Percentiles rank a stretch among this genome's conserved stretches.
phyloP scores from a whole-genome alignment of 768 basidiomycete genomes.

The Pulveroboletus sp. region DNA sequence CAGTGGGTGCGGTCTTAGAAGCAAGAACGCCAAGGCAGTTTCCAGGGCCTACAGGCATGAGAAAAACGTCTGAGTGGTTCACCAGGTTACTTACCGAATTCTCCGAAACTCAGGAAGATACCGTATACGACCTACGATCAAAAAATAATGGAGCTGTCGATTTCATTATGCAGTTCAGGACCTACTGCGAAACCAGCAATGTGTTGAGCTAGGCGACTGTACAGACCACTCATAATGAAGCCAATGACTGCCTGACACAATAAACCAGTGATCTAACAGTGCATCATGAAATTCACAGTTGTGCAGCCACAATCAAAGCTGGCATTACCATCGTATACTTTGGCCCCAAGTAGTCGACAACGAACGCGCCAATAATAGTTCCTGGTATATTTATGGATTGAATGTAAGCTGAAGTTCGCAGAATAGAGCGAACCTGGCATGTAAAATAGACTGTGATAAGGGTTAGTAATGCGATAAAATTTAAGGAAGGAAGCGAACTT shows the following conservation, averaged over 20 bases:
- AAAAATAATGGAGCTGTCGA: neutral
- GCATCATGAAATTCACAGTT: neutral
- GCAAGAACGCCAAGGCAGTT: constrained; percentile 85
- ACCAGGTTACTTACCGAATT: constrained; percentile 51
- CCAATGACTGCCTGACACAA: constrained; percentile 67
- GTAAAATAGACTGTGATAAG: constrained; percentile 48
- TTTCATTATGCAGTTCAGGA: neutral
- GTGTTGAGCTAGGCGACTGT: constrained; percentile 53
- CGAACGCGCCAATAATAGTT: constrained; percentile 67
- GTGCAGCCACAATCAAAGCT: neutral
- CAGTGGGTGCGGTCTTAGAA: constrained; percentile 80
- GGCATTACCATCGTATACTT: constrained; percentile 63
- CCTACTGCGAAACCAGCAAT: constrained; percentile 73
- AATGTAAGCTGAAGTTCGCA: neutral
- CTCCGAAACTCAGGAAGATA: constrained; percentile 85
- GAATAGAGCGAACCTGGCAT: constrained; percentile 43
- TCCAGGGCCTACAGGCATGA: constrained; percentile 54
- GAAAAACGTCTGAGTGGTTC: neutral
- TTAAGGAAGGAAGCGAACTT: constrained; percentile 44
- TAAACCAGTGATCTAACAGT: constrained; percentile 57
- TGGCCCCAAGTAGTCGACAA: constrained; percentile 71
- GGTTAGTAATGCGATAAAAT: constrained; percentile 2
- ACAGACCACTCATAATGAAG: constrained; percentile 87
- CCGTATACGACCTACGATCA: constrained; percentile 70
- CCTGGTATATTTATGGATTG: constrained; percentile 28